Conservation (phyloP, 2,329 filamentous ascomycete species). For the Trichothecium roseum region DNA sequence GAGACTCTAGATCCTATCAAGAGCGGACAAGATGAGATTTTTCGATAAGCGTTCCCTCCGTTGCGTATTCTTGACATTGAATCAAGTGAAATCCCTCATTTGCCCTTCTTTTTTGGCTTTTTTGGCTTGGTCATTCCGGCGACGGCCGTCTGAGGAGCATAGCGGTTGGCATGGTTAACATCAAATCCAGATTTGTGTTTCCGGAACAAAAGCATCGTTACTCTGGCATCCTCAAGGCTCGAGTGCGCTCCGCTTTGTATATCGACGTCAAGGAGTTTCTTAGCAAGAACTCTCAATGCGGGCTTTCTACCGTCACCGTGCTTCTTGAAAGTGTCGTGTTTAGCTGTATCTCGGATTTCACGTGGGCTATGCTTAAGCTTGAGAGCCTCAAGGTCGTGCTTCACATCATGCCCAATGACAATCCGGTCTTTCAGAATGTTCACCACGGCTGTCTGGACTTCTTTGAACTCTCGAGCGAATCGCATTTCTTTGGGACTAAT, state of each 20-base stretch:
- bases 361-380: constrained; percentile 67
- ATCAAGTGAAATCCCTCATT: not conserved
- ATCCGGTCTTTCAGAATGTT: constrained; percentile 60
- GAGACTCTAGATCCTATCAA: no score
- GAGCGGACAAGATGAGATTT: no score
- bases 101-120: constrained; percentile 30
- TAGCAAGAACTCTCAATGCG: constrained; percentile 48
- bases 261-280: constrained; percentile 46
- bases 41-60: no score
- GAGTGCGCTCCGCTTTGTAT: constrained; percentile 57
- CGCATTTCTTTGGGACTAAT: constrained; percentile 66
- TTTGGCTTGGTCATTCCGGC: constrained; percentile 22
- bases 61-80: no score
- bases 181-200: constrained; percentile 80
- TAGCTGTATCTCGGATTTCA: constrained; percentile 78
- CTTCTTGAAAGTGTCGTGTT: constrained; percentile 63
- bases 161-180: constrained; percentile 62
- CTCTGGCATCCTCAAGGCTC: constrained; percentile 70
- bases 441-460: constrained; percentile 65
- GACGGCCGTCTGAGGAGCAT: constrained; percentile 28
- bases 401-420: constrained; percentile 74
- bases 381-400: constrained; percentile 68
- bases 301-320: constrained; percentile 59
- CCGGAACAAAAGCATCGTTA: constrained; percentile 81
- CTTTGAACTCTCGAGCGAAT: constrained; percentile 58